Percentiles rank a stretch among this genome's conserved stretches.
These are phyloP conservation scores for Cymbidium sinense DNA, from an alignment of 106 monocot species.

Conservation along the genomic window DNA sequence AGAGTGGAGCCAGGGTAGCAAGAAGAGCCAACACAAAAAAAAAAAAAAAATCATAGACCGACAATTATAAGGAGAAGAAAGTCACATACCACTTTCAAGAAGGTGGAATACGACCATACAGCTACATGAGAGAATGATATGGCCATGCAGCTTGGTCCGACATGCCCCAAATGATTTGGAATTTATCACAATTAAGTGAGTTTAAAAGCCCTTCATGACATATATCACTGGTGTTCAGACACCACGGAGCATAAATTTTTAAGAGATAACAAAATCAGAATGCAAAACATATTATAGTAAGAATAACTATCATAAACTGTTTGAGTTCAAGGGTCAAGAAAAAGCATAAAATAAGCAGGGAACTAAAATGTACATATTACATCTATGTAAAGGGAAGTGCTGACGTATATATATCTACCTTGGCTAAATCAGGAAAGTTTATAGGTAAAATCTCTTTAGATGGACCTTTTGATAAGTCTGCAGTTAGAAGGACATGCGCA, in stretches of 20 bases:
- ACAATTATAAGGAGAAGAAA: too few species aligned
- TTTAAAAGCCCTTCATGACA: background rate
- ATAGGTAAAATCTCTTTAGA: constrained; percentile 48
- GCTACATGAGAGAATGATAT: too few species aligned
- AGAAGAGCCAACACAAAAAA: too few species aligned
- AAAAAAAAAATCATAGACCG: too few species aligned
- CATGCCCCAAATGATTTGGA: background rate
- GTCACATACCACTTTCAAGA: too few species aligned
- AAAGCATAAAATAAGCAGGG: background rate
- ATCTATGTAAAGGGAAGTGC: background rate
- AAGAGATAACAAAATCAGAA: background rate
- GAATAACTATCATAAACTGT: background rate
- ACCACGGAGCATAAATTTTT: background rate
- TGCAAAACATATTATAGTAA: background rate
- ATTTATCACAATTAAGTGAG: background rate
- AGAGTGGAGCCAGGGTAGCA: too few species aligned
- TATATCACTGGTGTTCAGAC: background rate
- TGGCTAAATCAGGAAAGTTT: constrained; percentile 46
- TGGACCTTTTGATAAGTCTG: constrained; percentile 41
- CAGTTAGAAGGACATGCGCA: constrained; percentile 58
- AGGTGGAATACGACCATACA: too few species aligned
- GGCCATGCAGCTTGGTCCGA: background rate
- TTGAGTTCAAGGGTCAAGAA: background rate
- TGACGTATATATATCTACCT: constrained; percentile 26
- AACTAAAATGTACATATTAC: background rate